These are phyloP conservation scores for Colletotrichum coccodes DNA, from an alignment of 2,329 filamentous ascomycete species.

Conservation along the genomic window DNA sequence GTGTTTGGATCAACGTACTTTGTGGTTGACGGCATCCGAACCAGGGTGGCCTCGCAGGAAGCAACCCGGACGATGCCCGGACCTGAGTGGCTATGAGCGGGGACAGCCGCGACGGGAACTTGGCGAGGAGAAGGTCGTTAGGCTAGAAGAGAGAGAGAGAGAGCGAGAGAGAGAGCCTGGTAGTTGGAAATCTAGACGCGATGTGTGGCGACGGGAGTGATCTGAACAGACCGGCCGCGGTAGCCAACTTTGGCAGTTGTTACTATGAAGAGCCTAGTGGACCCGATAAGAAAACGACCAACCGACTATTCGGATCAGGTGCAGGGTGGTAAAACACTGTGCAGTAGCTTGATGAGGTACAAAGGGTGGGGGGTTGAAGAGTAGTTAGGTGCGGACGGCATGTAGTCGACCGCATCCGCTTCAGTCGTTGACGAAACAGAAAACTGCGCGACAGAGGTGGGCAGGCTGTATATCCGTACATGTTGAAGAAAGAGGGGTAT, in stretches of 20 bases:
- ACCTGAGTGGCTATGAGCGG: neutral
- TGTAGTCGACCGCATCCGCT: constrained; percentile 5
- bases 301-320: neutral
- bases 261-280: neutral
- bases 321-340: neutral
- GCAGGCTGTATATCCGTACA: neutral
- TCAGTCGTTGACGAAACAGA: neutral
- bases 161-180: too few relatives aligned
- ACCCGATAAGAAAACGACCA: neutral
- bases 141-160: neutral
- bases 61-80: neutral
- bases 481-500: constrained; percentile 22
- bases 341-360: neutral
- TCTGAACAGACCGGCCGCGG: neutral
- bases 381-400: neutral
- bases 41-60: constrained; percentile 11
- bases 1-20: neutral
- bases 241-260: neutral
- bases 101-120: neutral
- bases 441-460: neutral
- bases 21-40: constrained; percentile 2
- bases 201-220: neutral
- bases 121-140: neutral
- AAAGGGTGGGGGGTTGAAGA: neutral
- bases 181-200: neutral